Base-by-base conservation (phyloP, 306 rosid genomes). In the Dalbergia oliveri region DNA sequence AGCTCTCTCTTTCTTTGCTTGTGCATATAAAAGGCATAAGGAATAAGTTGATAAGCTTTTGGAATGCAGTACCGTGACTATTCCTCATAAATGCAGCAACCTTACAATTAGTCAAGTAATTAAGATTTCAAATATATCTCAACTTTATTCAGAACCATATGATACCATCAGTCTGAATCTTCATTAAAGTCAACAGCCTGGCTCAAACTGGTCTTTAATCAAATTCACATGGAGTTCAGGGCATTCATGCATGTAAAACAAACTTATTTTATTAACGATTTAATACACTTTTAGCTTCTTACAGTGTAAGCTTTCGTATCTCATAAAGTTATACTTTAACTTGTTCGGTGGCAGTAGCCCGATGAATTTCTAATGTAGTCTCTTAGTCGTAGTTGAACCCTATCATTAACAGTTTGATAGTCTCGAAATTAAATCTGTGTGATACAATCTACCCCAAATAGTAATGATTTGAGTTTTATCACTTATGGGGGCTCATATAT, bases 11-110 rank as follows among this genome's bases (percentile, higher is more conserved):
- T 34, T 41, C 60, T 19, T 56, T n/a, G 5, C 41, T 45, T 41
- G 43, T 14, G 37, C 51, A 18, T 41, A 13, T 39, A 44, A 31
- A 79, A 50, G 50, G 31, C 34, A 43, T 18, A 21, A 2, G 73
- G 26, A 65, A 34, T 14, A 50, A 21, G 59, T 50, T 0, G 58
- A 49, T 45, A 77, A n/a, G 72, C 71, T 37, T 19, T 41, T 53
- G 13, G 43, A 26, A 37, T 33, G 4, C 59, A 53, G 3, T 4
- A 53, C 15, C 5, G 15, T 49, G 69, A 70, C 19, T 41, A 54
- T 54, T 45, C 19, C 35, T 59, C 68, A 10, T 79, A 23, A 69
- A 59, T 60, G 16, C 23, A 60, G 19, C 71, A 75, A 16, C 37
- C 39, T 31, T 44, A 26, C 21, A 14, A 49, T 41, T 37, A 14